These are phyloP conservation scores for Argentina anserina DNA, from an alignment of 306 rosid species.

Conservation along the genomic window DNA sequence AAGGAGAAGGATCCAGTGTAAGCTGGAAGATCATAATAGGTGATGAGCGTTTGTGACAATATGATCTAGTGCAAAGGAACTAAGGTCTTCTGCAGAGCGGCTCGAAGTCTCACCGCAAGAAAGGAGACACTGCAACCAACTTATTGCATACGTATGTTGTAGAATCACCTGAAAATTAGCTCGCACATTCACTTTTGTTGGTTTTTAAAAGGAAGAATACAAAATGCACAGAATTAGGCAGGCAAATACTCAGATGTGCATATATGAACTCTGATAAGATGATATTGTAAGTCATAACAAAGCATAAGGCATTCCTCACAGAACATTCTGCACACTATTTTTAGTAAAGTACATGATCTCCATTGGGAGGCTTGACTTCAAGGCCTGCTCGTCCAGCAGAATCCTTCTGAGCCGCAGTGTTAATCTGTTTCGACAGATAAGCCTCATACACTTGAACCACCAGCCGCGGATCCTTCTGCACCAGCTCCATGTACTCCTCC, in stretches of 20 bases:
- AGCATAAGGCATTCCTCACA: background rate
- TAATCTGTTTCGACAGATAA: slow-evolving; percentile 57
- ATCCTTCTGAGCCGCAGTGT: slow-evolving; percentile 54
- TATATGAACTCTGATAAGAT: background rate
- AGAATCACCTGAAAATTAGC: background rate
- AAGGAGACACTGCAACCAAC: slow-evolving; percentile 29
- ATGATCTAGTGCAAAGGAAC: slow-evolving; percentile 1
- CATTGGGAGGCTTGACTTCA: background rate
- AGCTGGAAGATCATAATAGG: slow-evolving; percentile 69
- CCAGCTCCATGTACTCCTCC: slow-evolving; percentile 61
- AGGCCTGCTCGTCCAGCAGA: slow-evolving; percentile 2
- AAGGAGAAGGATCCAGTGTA: slow-evolving; percentile 85
- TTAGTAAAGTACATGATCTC: too few species aligned
- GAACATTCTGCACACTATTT: background rate
- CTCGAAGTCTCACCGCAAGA: background rate
- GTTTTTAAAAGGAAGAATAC: background rate
- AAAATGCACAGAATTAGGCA: background rate
- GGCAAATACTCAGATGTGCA: background rate
- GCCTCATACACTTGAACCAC: slow-evolving; percentile 76
- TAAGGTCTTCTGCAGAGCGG: background rate
- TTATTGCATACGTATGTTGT: background rate
- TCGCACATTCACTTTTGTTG: background rate
- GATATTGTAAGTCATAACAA: background rate
- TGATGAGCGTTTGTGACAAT: slow-evolving; percentile 55
- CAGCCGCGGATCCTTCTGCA: slow-evolving; percentile 65